Evolutionary conservation across 352 stramenopile genomes (phyloP), one percentile per base, ranked within the genome.

Genomic region (Pythium aristosporum): DNA sequence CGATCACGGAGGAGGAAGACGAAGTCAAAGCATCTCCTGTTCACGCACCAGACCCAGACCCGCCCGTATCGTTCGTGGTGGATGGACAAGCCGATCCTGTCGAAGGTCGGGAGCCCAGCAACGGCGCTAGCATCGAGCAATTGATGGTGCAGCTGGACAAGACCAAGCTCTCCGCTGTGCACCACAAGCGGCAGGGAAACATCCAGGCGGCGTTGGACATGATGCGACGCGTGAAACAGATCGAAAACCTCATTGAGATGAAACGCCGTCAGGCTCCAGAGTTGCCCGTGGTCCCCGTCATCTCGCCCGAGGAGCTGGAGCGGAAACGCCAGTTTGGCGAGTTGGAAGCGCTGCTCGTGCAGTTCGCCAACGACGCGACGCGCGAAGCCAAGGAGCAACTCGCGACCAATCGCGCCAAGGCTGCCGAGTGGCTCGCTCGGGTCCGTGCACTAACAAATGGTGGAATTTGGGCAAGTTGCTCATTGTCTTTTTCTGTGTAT

Each of bases 221-320:
- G 21, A 81, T 94, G 78, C 75, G 79, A 15, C 79, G 79, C n/a
- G 61, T 78, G 11, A 94, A 94, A 65, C 76, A 89, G 48, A 82
- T 92, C 42, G 76, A 94, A 58, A 67, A 68, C 32, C 67, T 89
- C 1, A 75, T 92, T 23, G 53, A 79, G 39, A 63, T 82, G 32
- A 89, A 87, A 37, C 71, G 80, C 5, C 42, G 55, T 12, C 57
- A 67, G 21, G 16, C 59, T 55, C 37, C 28, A 6, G 21, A n/a
- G n/a, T 11, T 58, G 16, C 56, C 51, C 8, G n/a, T 21, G 37
- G 21, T 23, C 16, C 39, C 42, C 5, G 21, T 23, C 11, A 28
- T 58, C 37, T 28, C 46, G n/a, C 34, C 58, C 42, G 42, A 67
- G 0, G 70, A 83, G 20, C 36, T 61, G 2, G 57, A 53, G 9